Evolutionary conservation across 768 basidiomycete genomes (phyloP).

Genomic region (Naganishia vaughanmartiniae): DNA sequence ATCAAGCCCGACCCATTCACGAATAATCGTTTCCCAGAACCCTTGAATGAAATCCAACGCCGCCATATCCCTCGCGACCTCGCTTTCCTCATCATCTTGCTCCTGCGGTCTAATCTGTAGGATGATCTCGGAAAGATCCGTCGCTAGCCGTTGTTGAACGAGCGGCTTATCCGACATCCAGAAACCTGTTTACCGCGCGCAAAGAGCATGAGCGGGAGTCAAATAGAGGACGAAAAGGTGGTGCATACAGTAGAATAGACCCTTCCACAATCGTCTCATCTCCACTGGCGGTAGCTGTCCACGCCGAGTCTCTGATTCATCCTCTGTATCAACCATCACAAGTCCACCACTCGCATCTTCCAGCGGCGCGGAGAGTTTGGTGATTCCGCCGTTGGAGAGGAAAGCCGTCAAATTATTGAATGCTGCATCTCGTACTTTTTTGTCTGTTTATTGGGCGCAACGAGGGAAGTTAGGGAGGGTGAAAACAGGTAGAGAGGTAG

Average conservation of each 20-base stretch:
- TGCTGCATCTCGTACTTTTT: constrained; percentile 87
- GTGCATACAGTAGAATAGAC: constrained; percentile 85
- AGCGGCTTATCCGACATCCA: constrained; percentile 99
- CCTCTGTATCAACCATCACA: constrained; percentile 4
- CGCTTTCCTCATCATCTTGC: constrained; percentile 19
- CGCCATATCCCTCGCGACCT: constrained; percentile 48
- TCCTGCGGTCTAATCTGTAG: constrained; percentile 62
- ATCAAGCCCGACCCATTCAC: constrained; percentile 94
- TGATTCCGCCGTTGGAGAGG: constrained; percentile 58
- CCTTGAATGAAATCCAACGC: constrained; percentile 76
- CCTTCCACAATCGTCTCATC: constrained; percentile 94
- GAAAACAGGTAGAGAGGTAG: neutral
- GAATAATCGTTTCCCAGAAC: constrained; percentile 84
- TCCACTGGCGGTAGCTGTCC: constrained; percentile 63
- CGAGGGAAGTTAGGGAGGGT: neutral
- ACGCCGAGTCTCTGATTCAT: constrained; percentile 41
- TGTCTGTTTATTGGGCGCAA: constrained; percentile 60
- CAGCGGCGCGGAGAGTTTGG: constrained; percentile 3
- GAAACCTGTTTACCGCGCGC: constrained; percentile 63
- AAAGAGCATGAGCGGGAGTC: neutral
- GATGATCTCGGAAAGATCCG: constrained; percentile 76
- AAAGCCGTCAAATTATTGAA: constrained; percentile 74
- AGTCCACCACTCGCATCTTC: constrained; percentile 9
- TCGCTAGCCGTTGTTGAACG: constrained; percentile 86
- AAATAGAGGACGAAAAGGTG: neutral